Conservation (phyloP, 768 basidiomycete species). For the Pisolithus sp. region DNA sequence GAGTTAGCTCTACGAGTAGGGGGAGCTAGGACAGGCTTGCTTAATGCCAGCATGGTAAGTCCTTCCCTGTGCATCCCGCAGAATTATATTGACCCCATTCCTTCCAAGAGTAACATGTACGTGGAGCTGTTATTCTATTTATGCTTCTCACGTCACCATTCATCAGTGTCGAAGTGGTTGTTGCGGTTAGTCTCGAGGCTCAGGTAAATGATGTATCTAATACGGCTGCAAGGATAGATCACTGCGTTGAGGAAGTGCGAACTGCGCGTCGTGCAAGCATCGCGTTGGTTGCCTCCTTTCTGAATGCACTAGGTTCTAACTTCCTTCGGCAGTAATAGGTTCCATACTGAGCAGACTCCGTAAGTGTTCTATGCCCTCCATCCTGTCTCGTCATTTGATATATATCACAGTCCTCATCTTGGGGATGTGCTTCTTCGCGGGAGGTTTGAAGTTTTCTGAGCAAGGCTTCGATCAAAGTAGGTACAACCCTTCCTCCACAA, state of each 20-base stretch:
- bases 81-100: background rate
- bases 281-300: conserved; percentile 40
- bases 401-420: conserved; percentile 58
- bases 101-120: conserved; percentile 57
- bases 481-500: conserved; percentile 19
- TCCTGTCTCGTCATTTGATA: conserved; percentile 5
- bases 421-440: conserved; percentile 89
- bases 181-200: conserved; percentile 49
- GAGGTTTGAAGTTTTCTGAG: conserved; percentile 70
- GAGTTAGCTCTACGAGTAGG: conserved; percentile 73
- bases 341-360: conserved; percentile 76
- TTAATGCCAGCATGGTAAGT: conserved; percentile 75
- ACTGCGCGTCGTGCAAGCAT: conserved; percentile 74
- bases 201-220: background rate
- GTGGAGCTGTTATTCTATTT: conserved; percentile 20
- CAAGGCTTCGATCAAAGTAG: conserved; percentile 72
- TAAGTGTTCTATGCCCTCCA: conserved; percentile 23
- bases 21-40: conserved; percentile 66
- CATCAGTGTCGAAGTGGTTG: conserved; percentile 54
- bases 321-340: conserved; percentile 55
- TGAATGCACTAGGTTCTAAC: conserved; percentile 1
- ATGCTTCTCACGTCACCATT: background rate
- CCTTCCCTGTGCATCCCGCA: background rate
- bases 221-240: conserved; percentile 38
- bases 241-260: conserved; percentile 79